phyloP scores from a whole-genome alignment of 257 asterid species.

The Solanum piurae region DNA sequence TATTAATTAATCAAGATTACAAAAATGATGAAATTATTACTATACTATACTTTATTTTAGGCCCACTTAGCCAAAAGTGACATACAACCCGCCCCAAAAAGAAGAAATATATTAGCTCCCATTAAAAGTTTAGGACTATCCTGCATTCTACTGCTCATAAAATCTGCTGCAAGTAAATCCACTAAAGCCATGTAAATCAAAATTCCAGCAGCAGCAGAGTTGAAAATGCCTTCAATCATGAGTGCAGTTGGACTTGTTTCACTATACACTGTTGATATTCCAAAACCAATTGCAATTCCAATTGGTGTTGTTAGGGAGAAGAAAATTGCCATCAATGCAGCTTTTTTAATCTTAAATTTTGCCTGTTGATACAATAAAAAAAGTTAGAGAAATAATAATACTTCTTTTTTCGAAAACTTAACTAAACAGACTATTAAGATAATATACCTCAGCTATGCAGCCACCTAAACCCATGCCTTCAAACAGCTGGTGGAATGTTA shows the following conservation, averaged over 20 bases:
- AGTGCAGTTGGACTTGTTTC: conserved; percentile 3
- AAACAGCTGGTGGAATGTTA: conserved; percentile 13
- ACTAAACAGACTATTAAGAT: neutral
- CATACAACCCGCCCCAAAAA: conserved; percentile 6
- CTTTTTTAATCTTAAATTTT: neutral
- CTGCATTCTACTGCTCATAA: conserved; percentile 7
- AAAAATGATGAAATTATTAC: neutral
- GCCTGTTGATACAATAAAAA: neutral
- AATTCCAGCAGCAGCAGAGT: conserved; percentile 10
- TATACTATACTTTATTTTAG: neutral
- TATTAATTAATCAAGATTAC: too few relatives aligned
- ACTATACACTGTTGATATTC: conserved; percentile 4
- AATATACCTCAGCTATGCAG: conserved; percentile 2
- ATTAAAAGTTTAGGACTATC: neutral
- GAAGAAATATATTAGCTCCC: conserved; percentile 6
- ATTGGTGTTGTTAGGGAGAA: conserved; percentile 8
- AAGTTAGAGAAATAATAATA: neutral
- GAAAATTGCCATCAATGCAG: conserved; percentile 1
- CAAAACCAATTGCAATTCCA: conserved; percentile 9
- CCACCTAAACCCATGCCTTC: conserved; percentile 21
- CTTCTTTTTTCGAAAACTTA: neutral
- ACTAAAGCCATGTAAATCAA: conserved; percentile 13
- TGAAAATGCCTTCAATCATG: conserved; percentile 8
- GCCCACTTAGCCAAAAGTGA: conserved; percentile 13
- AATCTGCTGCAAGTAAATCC: conserved; percentile 10